Percentiles rank a stretch among this genome's conserved stretches.
Conservation (phyloP, 2,329 filamentous ascomycete genomes). For the Sordariomycetes sp. region DNA sequence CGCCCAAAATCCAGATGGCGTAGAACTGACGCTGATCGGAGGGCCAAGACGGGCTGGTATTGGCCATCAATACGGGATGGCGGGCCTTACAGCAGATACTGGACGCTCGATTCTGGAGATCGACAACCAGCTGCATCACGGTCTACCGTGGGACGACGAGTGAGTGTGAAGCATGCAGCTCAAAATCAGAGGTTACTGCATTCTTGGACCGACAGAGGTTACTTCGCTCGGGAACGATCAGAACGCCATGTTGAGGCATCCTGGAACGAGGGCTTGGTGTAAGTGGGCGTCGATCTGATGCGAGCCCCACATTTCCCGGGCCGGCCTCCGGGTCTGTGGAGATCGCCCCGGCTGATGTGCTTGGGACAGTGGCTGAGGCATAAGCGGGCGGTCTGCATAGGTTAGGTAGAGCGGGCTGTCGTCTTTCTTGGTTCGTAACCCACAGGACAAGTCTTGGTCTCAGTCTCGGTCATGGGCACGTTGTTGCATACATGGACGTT, state of each 20-base stretch:
- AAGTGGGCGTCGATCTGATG: not conserved
- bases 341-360: not conserved
- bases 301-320: not conserved
- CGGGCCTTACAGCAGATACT: not conserved
- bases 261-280: not conserved
- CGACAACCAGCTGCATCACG: not conserved
- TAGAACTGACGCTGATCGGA: constrained; percentile 1
- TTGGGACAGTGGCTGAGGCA: not conserved
- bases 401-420: not conserved
- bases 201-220: no score
- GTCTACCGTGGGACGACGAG: not conserved
- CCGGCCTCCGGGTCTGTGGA: not conserved
- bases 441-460: not conserved
- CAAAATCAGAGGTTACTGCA: not conserved
- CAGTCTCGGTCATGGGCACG: no score
- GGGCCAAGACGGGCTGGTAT: constrained; percentile 4
- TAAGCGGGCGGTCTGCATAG: not conserved
- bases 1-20: not conserved
- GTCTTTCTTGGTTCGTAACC: not conserved
- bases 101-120: not conserved
- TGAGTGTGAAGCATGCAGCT: not conserved
- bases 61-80: not conserved
- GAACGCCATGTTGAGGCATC: not conserved
- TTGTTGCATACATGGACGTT: no score
- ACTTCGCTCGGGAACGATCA: not conserved